Evolutionary conservation across 305 asterid species (phyloP).

Genomic region (Striga hermonthica): DNA sequence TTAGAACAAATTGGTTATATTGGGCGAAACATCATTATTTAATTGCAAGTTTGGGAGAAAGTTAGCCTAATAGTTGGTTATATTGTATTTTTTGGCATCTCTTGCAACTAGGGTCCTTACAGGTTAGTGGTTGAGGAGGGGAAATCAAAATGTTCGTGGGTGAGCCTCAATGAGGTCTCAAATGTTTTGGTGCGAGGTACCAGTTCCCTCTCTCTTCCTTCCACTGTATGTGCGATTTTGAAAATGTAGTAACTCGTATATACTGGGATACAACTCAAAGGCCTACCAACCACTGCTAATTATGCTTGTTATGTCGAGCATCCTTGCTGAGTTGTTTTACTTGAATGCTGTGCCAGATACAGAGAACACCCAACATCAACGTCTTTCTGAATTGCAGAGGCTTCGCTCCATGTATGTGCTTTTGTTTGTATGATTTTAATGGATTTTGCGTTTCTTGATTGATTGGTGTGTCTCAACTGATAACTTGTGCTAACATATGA

Average conservation of each 20-base stretch:
- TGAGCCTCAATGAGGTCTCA: slow-evolving; percentile 89
- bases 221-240: slow-evolving; percentile 3
- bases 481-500: slow-evolving; percentile 2
- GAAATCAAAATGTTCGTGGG: slow-evolving; percentile 94
- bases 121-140: slow-evolving; percentile 97
- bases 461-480: slow-evolving; percentile 3
- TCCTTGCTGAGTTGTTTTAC: slow-evolving; percentile 25
- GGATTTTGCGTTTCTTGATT: slow-evolving; percentile 14
- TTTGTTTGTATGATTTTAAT: slow-evolving; percentile 26
- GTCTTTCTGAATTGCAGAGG: slow-evolving; percentile 93
- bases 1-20: not conserved
- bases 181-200: slow-evolving; percentile 82
- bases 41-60: slow-evolving; percentile 15
- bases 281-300: slow-evolving; percentile 1
- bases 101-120: slow-evolving; percentile 78
- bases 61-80: slow-evolving; percentile 23
- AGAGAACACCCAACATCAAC: slow-evolving; percentile 85
- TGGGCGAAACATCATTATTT: slow-evolving; percentile 7
- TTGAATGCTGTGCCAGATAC: slow-evolving; percentile 52
- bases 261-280: slow-evolving; percentile 14
- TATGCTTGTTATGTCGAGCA: not conserved
- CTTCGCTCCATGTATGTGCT: slow-evolving; percentile 85
- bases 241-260: slow-evolving; percentile 5
- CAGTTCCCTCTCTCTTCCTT: slow-evolving; percentile 8
- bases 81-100: slow-evolving; percentile 28